phyloP scores from a whole-genome alignment of 2,329 filamentous ascomycete genomes.

The Apiospora marii region DNA sequence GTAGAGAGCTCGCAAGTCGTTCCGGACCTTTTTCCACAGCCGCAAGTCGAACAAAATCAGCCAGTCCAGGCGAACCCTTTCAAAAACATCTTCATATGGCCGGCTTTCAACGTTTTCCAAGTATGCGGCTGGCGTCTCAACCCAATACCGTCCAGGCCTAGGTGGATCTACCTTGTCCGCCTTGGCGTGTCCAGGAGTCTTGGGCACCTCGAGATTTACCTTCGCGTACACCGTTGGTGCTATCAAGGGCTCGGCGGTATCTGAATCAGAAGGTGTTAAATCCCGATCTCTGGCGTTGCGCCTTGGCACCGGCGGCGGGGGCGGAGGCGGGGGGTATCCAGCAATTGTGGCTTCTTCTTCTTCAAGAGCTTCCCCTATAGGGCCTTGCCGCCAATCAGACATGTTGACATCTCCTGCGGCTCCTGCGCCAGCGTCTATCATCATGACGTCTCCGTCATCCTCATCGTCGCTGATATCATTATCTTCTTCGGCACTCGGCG shows the following conservation, averaged over 20 bases:
- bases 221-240: conserved; percentile 68
- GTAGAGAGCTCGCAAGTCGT: conserved; percentile 90
- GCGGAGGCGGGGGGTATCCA: conserved; percentile 74
- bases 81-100: conserved; percentile 85
- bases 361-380: conserved; percentile 73
- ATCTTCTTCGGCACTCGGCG: conserved; percentile 61
- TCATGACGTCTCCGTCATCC: conserved; percentile 63
- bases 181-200: conserved; percentile 71
- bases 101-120: conserved; percentile 68
- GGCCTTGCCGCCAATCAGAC: conserved; percentile 54
- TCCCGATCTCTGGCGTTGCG: conserved; percentile 62
- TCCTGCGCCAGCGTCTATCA: conserved; percentile 57
- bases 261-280: conserved; percentile 75
- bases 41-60: conserved; percentile 93
- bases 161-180: conserved; percentile 56
- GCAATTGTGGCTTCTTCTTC: conserved; percentile 80
- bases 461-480: conserved; percentile 76
- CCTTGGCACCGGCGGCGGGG: conserved; percentile 60
- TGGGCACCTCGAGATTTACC: conserved; percentile 77
- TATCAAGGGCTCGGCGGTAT: conserved; percentile 73
- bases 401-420: conserved; percentile 51
- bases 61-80: conserved; percentile 90
- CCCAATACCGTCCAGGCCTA: conserved; percentile 83
- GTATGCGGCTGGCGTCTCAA: conserved; percentile 79
- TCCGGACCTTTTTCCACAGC: conserved; percentile 95